These are phyloP conservation scores for Botrytis fragariae DNA, from an alignment of 2,329 filamentous ascomycete species.

Conservation along the genomic window DNA sequence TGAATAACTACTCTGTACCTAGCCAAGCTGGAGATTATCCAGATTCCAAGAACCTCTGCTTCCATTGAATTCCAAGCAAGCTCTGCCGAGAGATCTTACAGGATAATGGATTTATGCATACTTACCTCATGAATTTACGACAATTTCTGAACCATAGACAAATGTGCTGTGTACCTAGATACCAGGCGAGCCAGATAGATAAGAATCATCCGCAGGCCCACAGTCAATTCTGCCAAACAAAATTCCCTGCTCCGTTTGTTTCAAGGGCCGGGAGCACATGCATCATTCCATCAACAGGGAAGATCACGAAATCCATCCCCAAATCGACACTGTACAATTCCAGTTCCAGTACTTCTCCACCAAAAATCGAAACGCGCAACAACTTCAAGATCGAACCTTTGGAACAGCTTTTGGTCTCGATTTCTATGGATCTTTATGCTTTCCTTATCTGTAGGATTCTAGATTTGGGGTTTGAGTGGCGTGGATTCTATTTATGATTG, in stretches of 20 bases:
- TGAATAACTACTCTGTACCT: not conserved
- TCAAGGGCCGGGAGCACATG: not conserved
- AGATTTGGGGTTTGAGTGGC: too few relatives aligned
- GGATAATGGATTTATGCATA: not conserved
- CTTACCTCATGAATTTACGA: not conserved
- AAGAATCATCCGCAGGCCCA: not conserved
- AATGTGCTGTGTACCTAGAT: not conserved
- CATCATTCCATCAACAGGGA: not conserved
- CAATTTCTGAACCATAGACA: accelerated
- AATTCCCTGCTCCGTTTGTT: not conserved
- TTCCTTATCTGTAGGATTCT: not conserved
- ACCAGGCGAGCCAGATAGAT: not conserved
- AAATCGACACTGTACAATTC: not conserved
- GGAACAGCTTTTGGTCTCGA: not conserved
- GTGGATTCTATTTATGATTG: not conserved
- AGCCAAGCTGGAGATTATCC: not conserved
- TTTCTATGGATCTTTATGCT: not conserved
- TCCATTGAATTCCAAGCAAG: not conserved
- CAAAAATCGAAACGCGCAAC: not conserved
- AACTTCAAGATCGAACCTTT: not conserved
- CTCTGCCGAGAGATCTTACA: not conserved
- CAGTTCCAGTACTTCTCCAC: not conserved
- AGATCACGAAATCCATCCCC: not conserved
- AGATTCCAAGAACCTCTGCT: not conserved
- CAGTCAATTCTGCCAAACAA: not conserved